These are phyloP conservation scores for Sporormia fimetaria DNA, from an alignment of 495 filamentous ascomycete genomes.

Conservation along the genomic window DNA sequence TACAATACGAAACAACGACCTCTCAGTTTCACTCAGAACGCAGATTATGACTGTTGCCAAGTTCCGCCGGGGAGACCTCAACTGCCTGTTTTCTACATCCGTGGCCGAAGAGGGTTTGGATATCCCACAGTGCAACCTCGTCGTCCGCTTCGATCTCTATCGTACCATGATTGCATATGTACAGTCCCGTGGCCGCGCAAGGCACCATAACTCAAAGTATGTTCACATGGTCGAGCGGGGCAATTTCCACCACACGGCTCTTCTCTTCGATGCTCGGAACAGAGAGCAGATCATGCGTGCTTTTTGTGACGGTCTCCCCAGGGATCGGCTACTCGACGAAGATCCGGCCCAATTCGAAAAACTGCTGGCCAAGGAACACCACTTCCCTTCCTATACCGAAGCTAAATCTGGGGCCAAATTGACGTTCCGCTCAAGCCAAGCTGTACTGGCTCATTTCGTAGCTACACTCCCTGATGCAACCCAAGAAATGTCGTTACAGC, in stretches of 20 bases:
- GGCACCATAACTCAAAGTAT: conserved; percentile 64
- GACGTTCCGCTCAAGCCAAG: conserved; percentile 61
- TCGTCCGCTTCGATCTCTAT: conserved; percentile 86
- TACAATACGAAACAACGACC: conserved; percentile 39
- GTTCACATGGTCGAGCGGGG: conserved; percentile 67
- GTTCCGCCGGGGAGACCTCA: conserved; percentile 70
- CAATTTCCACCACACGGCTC: conserved; percentile 48
- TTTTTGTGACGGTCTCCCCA: conserved; percentile 67
- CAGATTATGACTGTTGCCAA: conserved; percentile 66
- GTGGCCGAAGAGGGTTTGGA: conserved; percentile 94
- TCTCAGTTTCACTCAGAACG: conserved; percentile 54
- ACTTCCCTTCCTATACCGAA: conserved; percentile 48
- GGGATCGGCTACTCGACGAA: conserved; percentile 59
- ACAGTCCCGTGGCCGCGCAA: conserved; percentile 84
- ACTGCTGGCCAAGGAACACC: conserved; percentile 44
- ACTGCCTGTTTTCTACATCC: conserved; percentile 82
- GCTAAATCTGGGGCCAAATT: conserved; percentile 64
- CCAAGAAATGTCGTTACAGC: conserved; percentile 39
- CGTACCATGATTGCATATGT: conserved; percentile 88
- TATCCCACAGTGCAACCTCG: conserved; percentile 87
- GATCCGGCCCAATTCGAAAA: conserved; percentile 47
- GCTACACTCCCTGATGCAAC: conserved; percentile 42
- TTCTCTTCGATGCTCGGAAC: conserved; percentile 45
- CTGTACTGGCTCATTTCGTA: conserved; percentile 53
- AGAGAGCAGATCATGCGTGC: conserved; percentile 48